phyloP scores from a whole-genome alignment of 2,329 filamentous ascomycete species.

The Colletotrichum karsti region DNA sequence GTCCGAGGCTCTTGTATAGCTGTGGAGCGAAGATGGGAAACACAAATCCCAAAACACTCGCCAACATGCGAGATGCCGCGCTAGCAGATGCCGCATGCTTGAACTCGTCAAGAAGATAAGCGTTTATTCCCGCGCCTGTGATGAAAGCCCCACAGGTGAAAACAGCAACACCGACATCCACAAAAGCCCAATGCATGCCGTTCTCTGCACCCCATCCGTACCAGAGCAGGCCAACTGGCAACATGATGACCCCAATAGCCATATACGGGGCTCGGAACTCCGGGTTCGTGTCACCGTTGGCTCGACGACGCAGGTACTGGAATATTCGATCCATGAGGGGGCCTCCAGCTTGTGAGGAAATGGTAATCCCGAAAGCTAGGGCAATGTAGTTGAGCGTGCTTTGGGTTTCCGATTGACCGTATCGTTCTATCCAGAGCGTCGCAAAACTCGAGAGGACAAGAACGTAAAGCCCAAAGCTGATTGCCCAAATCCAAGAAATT shows the following conservation, averaged over 20 bases:
- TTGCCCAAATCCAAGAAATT: constrained; percentile 51
- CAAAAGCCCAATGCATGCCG: constrained; percentile 61
- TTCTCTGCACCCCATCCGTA: constrained; percentile 67
- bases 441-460: constrained; percentile 63
- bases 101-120: constrained; percentile 64
- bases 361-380: constrained; percentile 51
- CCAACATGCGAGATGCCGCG: constrained; percentile 61
- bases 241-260: constrained; percentile 57
- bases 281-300: constrained; percentile 37
- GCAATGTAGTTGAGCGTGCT: constrained; percentile 61
- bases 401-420: constrained; percentile 51
- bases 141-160: constrained; percentile 63
- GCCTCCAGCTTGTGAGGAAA: constrained; percentile 46
- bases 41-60: constrained; percentile 60
- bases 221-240: constrained; percentile 63
- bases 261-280: constrained; percentile 63
- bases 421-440: constrained; percentile 53
- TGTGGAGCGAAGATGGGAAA: constrained; percentile 64
- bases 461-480: constrained; percentile 60
- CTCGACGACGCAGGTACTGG: constrained; percentile 11
- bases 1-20: constrained; percentile 45
- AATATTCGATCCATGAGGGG: constrained; percentile 49
- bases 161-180: constrained; percentile 64
- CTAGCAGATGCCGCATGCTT: constrained; percentile 46
- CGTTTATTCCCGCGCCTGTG: constrained; percentile 60